Evolutionary conservation across 805 yeast species (phyloP).

Genomic region (Pichia phayaonensis): DNA sequence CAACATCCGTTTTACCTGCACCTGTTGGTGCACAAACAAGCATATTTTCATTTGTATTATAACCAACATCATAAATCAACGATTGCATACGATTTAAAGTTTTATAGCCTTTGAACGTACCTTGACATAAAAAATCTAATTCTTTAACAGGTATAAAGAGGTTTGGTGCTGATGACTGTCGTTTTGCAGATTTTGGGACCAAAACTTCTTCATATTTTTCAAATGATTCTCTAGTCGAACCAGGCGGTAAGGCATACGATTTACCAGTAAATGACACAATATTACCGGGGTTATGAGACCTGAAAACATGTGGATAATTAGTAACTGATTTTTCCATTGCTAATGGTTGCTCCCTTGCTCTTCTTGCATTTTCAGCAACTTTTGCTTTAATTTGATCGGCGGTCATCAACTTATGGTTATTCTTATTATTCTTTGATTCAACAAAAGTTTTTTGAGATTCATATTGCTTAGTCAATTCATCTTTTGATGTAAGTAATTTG

Average conservation of each 20-base stretch:
- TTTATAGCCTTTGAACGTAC: constrained; percentile 74
- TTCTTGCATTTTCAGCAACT: constrained; percentile 41
- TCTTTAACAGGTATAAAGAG: constrained; percentile 50
- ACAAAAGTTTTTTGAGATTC: neutral
- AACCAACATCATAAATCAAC: constrained; percentile 85
- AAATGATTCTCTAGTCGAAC: constrained; percentile 59
- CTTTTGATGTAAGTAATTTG: constrained; percentile 44
- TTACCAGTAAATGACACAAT: constrained; percentile 76
- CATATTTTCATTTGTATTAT: constrained; percentile 90
- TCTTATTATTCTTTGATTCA: neutral
- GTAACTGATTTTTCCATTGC: constrained; percentile 39
- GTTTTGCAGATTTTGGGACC: constrained; percentile 66
- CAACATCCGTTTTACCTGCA: constrained; percentile 96
- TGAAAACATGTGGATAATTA: constrained; percentile 82
- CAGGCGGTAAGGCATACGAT: constrained; percentile 70
- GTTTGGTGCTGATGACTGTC: constrained; percentile 34
- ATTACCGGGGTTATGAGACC: constrained; percentile 58
- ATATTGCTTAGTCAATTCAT: constrained; percentile 22
- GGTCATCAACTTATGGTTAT: constrained; percentile 33
- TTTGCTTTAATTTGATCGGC: constrained; percentile 49
- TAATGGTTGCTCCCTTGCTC: constrained; percentile 41
- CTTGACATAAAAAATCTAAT: constrained; percentile 71
- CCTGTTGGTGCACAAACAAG: constrained; percentile 96
- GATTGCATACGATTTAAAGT: constrained; percentile 84
- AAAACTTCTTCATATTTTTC: constrained; percentile 63